Evolutionary conservation across 345 rosid genomes (phyloP).

Genomic region (Erucastrum elatum): DNA sequence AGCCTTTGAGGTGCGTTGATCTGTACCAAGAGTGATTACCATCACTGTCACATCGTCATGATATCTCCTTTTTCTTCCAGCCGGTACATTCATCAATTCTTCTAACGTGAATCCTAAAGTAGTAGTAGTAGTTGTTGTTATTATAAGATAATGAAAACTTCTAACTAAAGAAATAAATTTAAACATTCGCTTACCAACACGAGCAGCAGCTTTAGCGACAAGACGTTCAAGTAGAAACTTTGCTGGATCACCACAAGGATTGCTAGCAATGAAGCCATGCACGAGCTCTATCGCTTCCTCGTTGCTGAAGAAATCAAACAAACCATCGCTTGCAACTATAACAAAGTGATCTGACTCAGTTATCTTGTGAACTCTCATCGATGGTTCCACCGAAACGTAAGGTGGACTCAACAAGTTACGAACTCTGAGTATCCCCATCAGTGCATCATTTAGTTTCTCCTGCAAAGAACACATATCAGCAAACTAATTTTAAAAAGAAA

Average conservation of each 20-base stretch:
- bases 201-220: constrained; percentile 75
- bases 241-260: constrained; percentile 88
- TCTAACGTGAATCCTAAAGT: constrained; percentile 77
- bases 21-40: constrained; percentile 76
- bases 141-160: neutral
- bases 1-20: constrained; percentile 85
- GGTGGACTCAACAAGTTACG: constrained; percentile 92
- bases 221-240: constrained; percentile 82
- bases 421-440: constrained; percentile 92
- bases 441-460: constrained; percentile 81
- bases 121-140: neutral
- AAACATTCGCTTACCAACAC: constrained; percentile 59
- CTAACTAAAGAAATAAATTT: neutral
- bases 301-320: constrained; percentile 82
- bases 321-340: constrained; percentile 88
- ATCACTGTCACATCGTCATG: constrained; percentile 94
- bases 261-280: constrained; percentile 51
- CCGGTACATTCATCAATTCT: constrained; percentile 87
- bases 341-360: constrained; percentile 80
- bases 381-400: constrained; percentile 78
- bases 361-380: constrained; percentile 69
- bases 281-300: constrained; percentile 80
- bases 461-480: constrained; percentile 34
- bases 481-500: neutral
- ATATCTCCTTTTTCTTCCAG: constrained; percentile 91